Conservation (phyloP, 2,329 filamentous ascomycete species). For the Apiospora malaysiana region DNA sequence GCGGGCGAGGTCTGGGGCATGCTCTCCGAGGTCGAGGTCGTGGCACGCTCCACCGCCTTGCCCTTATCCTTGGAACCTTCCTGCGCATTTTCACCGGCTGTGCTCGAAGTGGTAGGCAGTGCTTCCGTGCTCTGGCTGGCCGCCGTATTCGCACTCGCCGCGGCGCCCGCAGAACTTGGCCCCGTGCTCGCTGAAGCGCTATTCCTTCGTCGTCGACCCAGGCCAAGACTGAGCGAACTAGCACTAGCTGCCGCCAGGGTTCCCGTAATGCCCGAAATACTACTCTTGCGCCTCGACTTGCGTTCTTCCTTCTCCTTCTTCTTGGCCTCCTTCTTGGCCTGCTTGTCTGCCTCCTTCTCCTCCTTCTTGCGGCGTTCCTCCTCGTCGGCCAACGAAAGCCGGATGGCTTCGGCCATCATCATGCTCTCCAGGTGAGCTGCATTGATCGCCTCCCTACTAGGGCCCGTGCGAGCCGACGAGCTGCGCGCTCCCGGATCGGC, state of each 20-base stretch:
- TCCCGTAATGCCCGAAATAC: slow-evolving; percentile 41
- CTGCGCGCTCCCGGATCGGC: slow-evolving; percentile 43
- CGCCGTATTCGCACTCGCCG: slow-evolving; percentile 45
- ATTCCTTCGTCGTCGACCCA: slow-evolving; percentile 64
- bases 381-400: slow-evolving; percentile 87
- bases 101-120: slow-evolving; percentile 30
- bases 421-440: slow-evolving; percentile 85
- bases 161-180: slow-evolving; percentile 46
- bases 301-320: slow-evolving; percentile 84
- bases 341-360: slow-evolving; percentile 80
- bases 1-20: slow-evolving; percentile 32
- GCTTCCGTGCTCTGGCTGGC: slow-evolving; percentile 39
- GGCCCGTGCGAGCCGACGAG: slow-evolving; percentile 36
- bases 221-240: slow-evolving; percentile 68
- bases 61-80: slow-evolving; percentile 62
- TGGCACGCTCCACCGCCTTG: slow-evolving; percentile 70
- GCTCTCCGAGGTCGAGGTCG: slow-evolving; percentile 27
- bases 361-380: slow-evolving; percentile 89
- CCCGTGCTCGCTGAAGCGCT: slow-evolving; percentile 51
- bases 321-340: slow-evolving; percentile 87
- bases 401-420: slow-evolving; percentile 98
- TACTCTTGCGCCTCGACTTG: slow-evolving; percentile 71
- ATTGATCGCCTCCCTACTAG: slow-evolving; percentile 38
- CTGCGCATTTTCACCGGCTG: slow-evolving; percentile 35
- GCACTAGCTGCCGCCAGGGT: slow-evolving; percentile 60